Evolutionary conservation across 192 early-diverging fungal species (phyloP).

Genomic region (Funneliformis mosseae): DNA sequence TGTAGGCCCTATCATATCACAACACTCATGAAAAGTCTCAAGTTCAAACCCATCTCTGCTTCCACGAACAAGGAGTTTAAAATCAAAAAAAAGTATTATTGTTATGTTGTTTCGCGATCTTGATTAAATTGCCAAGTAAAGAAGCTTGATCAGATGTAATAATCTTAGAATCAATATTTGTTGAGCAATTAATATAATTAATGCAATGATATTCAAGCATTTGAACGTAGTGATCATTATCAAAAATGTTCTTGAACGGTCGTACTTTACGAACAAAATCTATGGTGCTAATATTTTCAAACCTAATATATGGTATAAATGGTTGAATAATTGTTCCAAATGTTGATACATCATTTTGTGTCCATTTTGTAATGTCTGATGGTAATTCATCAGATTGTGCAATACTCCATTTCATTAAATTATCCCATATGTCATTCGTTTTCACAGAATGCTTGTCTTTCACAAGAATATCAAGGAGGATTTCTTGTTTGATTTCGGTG

Average conservation of each 20-base stretch:
- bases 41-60: slow-evolving; percentile 9
- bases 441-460: neutral
- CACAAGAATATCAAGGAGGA: neutral
- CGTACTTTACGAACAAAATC: neutral
- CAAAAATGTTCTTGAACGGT: neutral
- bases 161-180: neutral
- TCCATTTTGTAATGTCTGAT: neutral
- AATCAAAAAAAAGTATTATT: neutral
- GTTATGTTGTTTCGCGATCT: neutral
- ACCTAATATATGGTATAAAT: neutral
- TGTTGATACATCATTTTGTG: neutral
- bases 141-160: neutral
- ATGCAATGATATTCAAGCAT: neutral
- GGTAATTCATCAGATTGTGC: neutral
- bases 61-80: slow-evolving; percentile 4
- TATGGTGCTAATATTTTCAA: neutral
- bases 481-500: neutral
- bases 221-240: neutral
- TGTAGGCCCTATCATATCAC: slow-evolving; percentile 35
- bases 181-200: neutral
- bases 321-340: neutral
- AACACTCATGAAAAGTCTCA: neutral
- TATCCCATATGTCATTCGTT: neutral
- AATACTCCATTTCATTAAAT: neutral
- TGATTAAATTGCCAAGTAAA: neutral